Conservation (phyloP, 306 rosid genomes). For the Amphicarpaea edgeworthii region DNA sequence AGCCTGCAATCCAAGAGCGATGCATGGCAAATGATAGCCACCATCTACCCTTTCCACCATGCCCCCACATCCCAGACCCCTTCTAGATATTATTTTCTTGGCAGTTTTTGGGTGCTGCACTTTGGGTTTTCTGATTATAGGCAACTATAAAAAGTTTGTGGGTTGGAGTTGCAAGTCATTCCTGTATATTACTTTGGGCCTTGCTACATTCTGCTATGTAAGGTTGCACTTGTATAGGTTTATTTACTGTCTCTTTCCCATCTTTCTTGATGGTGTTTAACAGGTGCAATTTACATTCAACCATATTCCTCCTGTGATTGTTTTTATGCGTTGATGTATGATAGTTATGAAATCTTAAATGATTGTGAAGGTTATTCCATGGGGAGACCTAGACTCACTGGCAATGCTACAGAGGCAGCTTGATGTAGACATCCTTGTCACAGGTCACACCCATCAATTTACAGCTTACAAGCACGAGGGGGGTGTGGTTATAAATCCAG, state of each 20-base stretch:
- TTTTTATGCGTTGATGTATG: constrained; percentile 15
- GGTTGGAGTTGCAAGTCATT: constrained; percentile 3
- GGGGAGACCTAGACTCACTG: constrained; percentile 99
- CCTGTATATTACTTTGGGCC: no score
- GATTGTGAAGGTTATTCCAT: constrained; percentile 87
- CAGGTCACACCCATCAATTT: constrained; percentile 97
- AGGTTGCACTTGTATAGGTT: background rate
- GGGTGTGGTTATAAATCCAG: constrained; percentile 97
- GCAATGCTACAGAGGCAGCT: constrained; percentile 99
- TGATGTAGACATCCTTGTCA: constrained; percentile 97
- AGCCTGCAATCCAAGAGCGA: background rate
- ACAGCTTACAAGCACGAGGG: constrained; percentile 98
- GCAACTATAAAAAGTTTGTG: background rate
- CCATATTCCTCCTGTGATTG: constrained; percentile 16
- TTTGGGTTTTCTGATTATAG: background rate
- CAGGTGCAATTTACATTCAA: constrained; percentile 5
- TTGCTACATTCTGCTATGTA: background rate
- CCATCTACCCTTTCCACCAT: background rate
- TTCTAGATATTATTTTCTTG: constrained; percentile 14
- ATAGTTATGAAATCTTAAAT: constrained; percentile 34
- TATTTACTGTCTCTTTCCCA: constrained; percentile 1
- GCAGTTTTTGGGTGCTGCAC: constrained; percentile 26
- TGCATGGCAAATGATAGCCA: background rate
- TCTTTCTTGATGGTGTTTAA: constrained; percentile 18
- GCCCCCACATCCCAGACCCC: background rate